Evolutionary conservation across 345 rosid species (phyloP), one percentile per base, ranked within the genome.

Genomic region (Gossypioides kirkii): DNA sequence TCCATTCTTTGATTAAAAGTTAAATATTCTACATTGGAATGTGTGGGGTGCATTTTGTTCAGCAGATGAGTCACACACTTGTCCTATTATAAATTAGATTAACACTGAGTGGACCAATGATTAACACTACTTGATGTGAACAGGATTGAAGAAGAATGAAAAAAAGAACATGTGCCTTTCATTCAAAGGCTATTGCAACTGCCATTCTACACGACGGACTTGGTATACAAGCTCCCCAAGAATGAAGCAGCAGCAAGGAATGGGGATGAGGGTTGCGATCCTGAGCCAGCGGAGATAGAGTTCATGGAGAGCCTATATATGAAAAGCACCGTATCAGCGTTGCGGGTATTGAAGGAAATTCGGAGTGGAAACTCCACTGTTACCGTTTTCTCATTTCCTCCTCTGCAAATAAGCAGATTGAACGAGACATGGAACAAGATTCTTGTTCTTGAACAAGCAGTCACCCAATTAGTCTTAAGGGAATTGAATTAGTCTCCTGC

Each of bases 111-210:
- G n/a, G n/a, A n/a, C n/a, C n/a, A n/a, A n/a, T n/a, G n/a, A n/a
- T n/a, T n/a, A n/a, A n/a, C n/a, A n/a, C n/a, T n/a, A n/a, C n/a
- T n/a, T n/a, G n/a, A n/a, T 46, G 9, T 52, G 4, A 8, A 75
- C 87, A 91, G 98, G 99, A 77, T 77, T 92, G 58, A 92, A 95
- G 89, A 95, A 95, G 86, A 92, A 88, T 52, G 99, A 95, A 78
- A 95, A 92, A 76, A 69, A n/a, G 98, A 82, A 95, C 99, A 0
- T 96, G 97, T 56, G 77, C 98, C 98, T 10, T 92, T 87, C 85
- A 92, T 95, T 13, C 99, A 92, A 64, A 93, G 80, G 80, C 97
- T 93, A 59, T 78, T 95, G 80, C 96, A 83, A 6, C 93, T 93
- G 84, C 99, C 99, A 1, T 95, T 95, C 81, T 95, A 85, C 88